A percentile compares a stretch with the other conserved stretches of the same genome.
phyloP scores from a whole-genome alignment of 2,329 filamentous ascomycete species.

The Fusarium humuli region DNA sequence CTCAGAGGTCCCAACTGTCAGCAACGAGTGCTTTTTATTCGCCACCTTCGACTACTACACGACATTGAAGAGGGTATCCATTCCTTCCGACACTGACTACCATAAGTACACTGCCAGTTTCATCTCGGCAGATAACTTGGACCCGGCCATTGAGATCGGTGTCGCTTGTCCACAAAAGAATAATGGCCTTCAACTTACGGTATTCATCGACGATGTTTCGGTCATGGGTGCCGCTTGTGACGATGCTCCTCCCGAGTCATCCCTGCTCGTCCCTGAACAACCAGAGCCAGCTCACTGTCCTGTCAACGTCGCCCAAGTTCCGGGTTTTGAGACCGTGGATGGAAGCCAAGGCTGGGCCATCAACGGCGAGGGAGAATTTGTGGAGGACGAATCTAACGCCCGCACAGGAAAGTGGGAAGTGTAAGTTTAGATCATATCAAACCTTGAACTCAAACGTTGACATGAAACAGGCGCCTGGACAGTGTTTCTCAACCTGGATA shows the following conservation, averaged over 20 bases:
- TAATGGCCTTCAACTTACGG: not conserved
- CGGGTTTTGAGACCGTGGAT: not conserved
- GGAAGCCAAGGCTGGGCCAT: not conserved
- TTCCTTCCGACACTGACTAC: not conserved
- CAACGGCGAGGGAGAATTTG: fast-evolving
- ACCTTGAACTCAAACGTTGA: not conserved
- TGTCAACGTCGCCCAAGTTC: not conserved
- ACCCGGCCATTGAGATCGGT: slow-evolving; percentile 4
- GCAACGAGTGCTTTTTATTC: not conserved
- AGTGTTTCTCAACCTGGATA: too few species aligned
- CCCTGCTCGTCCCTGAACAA: not conserved
- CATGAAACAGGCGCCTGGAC: fast-evolving
- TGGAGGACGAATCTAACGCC: not conserved
- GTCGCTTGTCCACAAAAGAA: not conserved
- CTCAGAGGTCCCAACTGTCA: fast-evolving
- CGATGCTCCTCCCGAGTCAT: not conserved
- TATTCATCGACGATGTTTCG: not conserved
- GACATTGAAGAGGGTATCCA: not conserved
- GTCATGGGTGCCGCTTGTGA: not conserved
- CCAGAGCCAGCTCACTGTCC: slow-evolving; percentile 1
- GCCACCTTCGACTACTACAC: slow-evolving; percentile 18
- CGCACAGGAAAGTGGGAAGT: slow-evolving; percentile 7
- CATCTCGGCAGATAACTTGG: slow-evolving; percentile 8
- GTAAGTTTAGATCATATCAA: not conserved
- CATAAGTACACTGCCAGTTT: not conserved